Evolutionary conservation across 129 eudicot genomes (phyloP), one percentile per base, ranked within the genome.

Genomic region (Tagetes erecta): DNA sequence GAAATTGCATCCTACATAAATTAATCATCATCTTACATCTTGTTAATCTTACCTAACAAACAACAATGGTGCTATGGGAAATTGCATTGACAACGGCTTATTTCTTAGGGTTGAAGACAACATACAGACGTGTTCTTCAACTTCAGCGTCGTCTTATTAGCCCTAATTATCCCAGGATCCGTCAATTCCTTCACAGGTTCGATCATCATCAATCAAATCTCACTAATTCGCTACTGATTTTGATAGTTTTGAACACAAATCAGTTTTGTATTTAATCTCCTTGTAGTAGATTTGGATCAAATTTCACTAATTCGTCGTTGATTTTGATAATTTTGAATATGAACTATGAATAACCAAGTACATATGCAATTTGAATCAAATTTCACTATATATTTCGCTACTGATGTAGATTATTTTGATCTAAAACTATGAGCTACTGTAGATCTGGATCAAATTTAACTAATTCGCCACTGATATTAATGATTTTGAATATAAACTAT

Each of bases 1-100:
- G 31, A 64, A 39, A 64, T 5, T 1, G 33, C 31, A 8, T n/a
- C 6, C 0, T 0, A 8, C 14, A 37, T 5, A 65, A 14, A n/a
- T 27, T 1, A 7, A 9, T 8, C 30, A 20, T n/a, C 5, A 35
- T 8, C 10, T 27, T 30, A 1, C 56, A 35, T 6, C 11, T 31
- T 31, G 8, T 8, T 14, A 8, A 65, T 62, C 69, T 4, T 34
- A 35, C 45, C 41, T 11, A 56, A 75, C 49, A 72, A 71, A 51
- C 12, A 34, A 73, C 14, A 45, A 92, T 92, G 98, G 98, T 92
- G 83, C 45, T 92, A 35, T 92, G 98, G 98, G 98, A 92, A 78
- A 85, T 92, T 36, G 81, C 98, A 80, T 72, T 89, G 70, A 89
- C 83, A 6, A 89, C 98, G 1, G 98, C 98, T 37, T 92, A 92